Evolutionary conservation across 257 asterid species (phyloP).

Genomic region (Jacaranda copaia): DNA sequence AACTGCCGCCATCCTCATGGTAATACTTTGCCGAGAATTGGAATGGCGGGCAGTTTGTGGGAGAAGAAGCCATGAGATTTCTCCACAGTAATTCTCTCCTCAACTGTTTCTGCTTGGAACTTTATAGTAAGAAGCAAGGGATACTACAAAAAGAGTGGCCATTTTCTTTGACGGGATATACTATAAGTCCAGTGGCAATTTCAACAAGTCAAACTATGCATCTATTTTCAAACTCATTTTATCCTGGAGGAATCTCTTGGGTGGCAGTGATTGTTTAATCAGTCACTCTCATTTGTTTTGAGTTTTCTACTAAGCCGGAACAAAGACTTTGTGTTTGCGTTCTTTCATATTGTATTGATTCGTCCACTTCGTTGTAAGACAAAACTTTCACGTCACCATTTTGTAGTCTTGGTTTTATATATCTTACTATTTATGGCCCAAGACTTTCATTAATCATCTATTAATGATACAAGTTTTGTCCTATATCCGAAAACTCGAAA

Average conservation of each 20-base stretch:
- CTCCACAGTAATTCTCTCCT: not conserved
- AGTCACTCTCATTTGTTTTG: conserved; percentile 39
- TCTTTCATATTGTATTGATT: conserved; percentile 11
- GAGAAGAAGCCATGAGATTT: conserved; percentile 59
- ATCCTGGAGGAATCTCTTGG: conserved; percentile 46
- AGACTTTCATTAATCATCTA: too few species aligned
- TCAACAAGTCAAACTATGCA: conserved; percentile 51
- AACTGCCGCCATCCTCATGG: conserved; percentile 50
- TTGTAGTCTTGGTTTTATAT: not conserved
- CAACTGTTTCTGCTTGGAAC: not conserved
- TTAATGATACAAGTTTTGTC: too few species aligned
- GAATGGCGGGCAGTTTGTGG: conserved; percentile 71
- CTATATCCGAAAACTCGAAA: too few species aligned
- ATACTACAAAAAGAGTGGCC: conserved; percentile 17
- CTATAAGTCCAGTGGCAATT: conserved; percentile 6
- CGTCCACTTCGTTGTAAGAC: conserved; percentile 3
- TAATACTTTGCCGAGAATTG: conserved; percentile 73
- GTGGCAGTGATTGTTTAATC: conserved; percentile 38
- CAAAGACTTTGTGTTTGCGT: conserved; percentile 15
- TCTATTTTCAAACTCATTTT: conserved; percentile 32
- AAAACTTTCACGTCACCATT: conserved; percentile 28
- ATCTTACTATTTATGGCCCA: not conserved
- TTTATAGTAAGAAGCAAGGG: conserved; percentile 14
- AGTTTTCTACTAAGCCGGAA: conserved; percentile 31
- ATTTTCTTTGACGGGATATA: conserved; percentile 41